Evolutionary conservation across 139 green algal genomes (phyloP).

Genomic region (Ettlia oleoabundans): DNA sequence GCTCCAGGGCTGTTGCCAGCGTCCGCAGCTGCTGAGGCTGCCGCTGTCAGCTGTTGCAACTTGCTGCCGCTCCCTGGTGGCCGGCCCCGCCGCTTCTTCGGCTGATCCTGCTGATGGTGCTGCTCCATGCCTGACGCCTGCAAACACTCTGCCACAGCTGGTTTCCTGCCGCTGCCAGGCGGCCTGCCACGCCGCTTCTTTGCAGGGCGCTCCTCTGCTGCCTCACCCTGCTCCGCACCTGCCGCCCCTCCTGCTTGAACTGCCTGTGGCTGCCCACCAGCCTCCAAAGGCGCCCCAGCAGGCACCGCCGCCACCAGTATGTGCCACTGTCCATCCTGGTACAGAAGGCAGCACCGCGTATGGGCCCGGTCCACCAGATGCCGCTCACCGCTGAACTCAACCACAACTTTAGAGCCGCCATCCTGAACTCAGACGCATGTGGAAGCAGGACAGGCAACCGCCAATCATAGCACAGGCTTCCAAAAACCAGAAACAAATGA

Average conservation of each 20-base stretch:
- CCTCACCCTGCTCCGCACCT: no score
- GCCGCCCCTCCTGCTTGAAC: no score
- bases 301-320: not conserved
- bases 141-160: not conserved
- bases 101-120: not conserved
- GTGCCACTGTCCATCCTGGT: not conserved
- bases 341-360: conserved; percentile 6
- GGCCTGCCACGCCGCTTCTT: not conserved
- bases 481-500: not conserved
- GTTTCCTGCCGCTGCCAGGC: not conserved
- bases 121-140: not conserved
- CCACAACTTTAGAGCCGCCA: not conserved
- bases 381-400: not conserved
- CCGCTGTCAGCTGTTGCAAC: not conserved
- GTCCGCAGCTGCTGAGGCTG: not conserved
- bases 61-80: not conserved
- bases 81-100: not conserved
- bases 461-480: not conserved
- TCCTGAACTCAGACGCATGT: not conserved
- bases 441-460: not conserved
- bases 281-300: not conserved
- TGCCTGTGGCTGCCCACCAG: not conserved
- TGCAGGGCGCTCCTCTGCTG: not conserved
- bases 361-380: not conserved
- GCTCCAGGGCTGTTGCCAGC: not conserved